These are phyloP conservation scores for Cyberlindnera maritima DNA, from an alignment of 805 yeast species.

Conservation along the genomic window DNA sequence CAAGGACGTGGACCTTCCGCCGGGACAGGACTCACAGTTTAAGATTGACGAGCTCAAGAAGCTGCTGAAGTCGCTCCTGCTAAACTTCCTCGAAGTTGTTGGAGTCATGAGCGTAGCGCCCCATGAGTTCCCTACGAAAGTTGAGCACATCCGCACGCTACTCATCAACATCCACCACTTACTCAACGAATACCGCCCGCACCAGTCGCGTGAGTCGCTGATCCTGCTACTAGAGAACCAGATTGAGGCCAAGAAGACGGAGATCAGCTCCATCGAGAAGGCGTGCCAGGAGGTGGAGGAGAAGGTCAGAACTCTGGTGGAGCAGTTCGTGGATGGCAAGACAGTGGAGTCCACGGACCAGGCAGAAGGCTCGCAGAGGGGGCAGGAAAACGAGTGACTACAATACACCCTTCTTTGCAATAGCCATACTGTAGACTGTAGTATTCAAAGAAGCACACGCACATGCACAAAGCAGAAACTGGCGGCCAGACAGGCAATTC, in stretches of 20 bases:
- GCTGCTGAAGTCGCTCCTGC: slow-evolving; percentile 70
- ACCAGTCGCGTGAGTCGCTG: slow-evolving; percentile 88
- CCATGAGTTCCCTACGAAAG: slow-evolving; percentile 52
- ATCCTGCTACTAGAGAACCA: slow-evolving; percentile 71
- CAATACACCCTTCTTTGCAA: neutral
- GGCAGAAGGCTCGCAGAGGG: neutral
- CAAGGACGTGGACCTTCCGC: slow-evolving; percentile 22
- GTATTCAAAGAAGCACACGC: no score
- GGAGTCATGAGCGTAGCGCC: slow-evolving; percentile 80
- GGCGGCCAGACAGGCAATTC: no score
- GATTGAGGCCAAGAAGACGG: slow-evolving; percentile 57
- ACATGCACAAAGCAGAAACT: no score
- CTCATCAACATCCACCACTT: slow-evolving; percentile 89
- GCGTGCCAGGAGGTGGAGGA: slow-evolving; percentile 40
- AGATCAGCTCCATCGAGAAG: slow-evolving; percentile 43
- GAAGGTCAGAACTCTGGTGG: slow-evolving; percentile 34
- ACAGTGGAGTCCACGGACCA: neutral
- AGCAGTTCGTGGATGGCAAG: slow-evolving; percentile 25
- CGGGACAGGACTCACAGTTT: slow-evolving; percentile 40
- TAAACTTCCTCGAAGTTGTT: slow-evolving; percentile 78
- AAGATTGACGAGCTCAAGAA: slow-evolving; percentile 73
- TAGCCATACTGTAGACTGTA: no score
- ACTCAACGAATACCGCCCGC: slow-evolving; percentile 89
- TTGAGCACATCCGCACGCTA: slow-evolving; percentile 76
- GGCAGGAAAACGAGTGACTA: neutral